Evolutionary conservation across 2,329 filamentous ascomycete species (phyloP).

Genomic region (Fusarium transvaalense): DNA sequence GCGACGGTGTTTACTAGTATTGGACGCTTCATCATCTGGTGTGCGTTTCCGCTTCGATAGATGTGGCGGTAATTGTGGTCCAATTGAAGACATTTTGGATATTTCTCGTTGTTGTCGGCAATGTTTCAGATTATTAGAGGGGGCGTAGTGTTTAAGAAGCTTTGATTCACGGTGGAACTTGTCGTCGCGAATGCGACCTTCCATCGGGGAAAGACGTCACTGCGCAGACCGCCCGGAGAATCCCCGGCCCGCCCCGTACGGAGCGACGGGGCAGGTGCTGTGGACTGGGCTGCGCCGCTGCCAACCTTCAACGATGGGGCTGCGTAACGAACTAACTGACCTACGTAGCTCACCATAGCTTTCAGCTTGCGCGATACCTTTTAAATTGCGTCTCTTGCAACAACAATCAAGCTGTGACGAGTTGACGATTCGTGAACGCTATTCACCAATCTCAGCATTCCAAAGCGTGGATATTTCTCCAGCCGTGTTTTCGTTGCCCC

Average conservation of each 20-base stretch:
- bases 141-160: slow-evolving; percentile 30
- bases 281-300: slow-evolving; percentile 37
- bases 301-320: slow-evolving; percentile 44
- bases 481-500: slow-evolving; percentile 30
- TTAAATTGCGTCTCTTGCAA: slow-evolving; percentile 18
- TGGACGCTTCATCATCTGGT: slow-evolving; percentile 51
- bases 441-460: slow-evolving; percentile 2
- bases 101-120: neutral
- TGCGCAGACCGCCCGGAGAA: slow-evolving; percentile 43
- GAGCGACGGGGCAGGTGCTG: slow-evolving; percentile 27
- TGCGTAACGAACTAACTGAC: slow-evolving; percentile 45
- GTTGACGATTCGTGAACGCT: neutral
- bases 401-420: neutral
- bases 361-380: slow-evolving; percentile 37
- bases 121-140: slow-evolving; percentile 24
- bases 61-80: slow-evolving; percentile 77
- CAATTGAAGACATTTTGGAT: slow-evolving; percentile 73
- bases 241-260: slow-evolving; percentile 44
- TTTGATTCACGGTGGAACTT: slow-evolving; percentile 34
- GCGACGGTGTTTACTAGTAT: slow-evolving; percentile 59
- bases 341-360: slow-evolving; percentile 46
- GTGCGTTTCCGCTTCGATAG: slow-evolving; percentile 73
- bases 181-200: slow-evolving; percentile 31
- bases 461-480: slow-evolving; percentile 1
- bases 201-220: slow-evolving; percentile 45